Conservation (phyloP, 768 basidiomycete species). For the Cytidiella melzeri region DNA sequence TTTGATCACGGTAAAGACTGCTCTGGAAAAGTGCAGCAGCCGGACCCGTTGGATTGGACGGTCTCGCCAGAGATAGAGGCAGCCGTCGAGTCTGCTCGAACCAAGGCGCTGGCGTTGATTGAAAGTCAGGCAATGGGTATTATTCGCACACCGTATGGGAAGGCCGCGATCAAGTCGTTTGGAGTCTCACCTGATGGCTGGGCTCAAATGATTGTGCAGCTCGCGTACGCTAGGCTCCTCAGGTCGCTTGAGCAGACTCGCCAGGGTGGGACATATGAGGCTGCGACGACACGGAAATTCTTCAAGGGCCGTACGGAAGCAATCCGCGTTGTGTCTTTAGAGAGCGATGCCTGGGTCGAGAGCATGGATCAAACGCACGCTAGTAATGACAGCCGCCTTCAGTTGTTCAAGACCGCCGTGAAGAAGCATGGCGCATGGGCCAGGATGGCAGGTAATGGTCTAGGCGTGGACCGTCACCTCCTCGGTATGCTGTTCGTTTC, state of each 20-base stretch:
- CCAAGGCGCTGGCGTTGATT: slow-evolving; percentile 50
- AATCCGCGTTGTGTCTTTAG: slow-evolving; percentile 75
- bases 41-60: slow-evolving; percentile 41
- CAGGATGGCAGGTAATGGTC: slow-evolving; percentile 53
- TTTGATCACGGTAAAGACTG: slow-evolving; percentile 54
- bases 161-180: slow-evolving; percentile 78
- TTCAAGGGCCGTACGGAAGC: slow-evolving; percentile 90
- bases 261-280: slow-evolving; percentile 86
- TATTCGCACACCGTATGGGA: slow-evolving; percentile 72
- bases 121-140: slow-evolving; percentile 59
- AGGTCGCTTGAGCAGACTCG: slow-evolving; percentile 37
- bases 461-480: slow-evolving; percentile 85
- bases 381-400: slow-evolving; percentile 37
- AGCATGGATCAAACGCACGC: slow-evolving; percentile 59
- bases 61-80: slow-evolving; percentile 38
- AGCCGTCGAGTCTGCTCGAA: slow-evolving; percentile 54
- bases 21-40: slow-evolving; percentile 13
- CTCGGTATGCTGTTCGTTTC: slow-evolving; percentile 48
- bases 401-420: slow-evolving; percentile 52
- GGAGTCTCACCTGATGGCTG: slow-evolving; percentile 92
- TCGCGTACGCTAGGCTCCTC: slow-evolving; percentile 76
- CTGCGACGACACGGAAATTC: slow-evolving; percentile 85
- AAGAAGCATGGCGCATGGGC: slow-evolving; percentile 65
- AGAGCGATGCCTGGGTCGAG: slow-evolving; percentile 71
- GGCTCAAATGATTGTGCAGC: slow-evolving; percentile 89